Conservation (phyloP, 495 filamentous ascomycete species). For the Recurvomyces mirabilis region DNA sequence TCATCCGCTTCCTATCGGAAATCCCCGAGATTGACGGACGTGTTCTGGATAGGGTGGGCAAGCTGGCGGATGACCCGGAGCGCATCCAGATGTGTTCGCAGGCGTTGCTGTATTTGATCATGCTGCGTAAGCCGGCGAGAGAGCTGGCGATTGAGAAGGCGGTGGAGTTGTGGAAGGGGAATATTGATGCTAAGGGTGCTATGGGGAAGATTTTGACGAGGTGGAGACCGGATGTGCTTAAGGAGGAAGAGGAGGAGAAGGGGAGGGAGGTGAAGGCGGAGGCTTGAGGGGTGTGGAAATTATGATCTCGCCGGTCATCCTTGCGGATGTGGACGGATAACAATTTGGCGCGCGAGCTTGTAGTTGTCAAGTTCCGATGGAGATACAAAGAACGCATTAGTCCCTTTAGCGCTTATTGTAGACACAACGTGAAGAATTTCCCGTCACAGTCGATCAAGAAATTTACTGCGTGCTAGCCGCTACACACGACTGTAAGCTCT, state of each 20-base stretch:
- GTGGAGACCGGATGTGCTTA: conserved; percentile 40
- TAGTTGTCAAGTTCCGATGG: no score
- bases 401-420: no score
- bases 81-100: conserved; percentile 52
- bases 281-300: conserved; percentile 19
- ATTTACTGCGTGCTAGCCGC: no score
- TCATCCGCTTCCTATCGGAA: conserved; percentile 85
- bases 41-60: conserved; percentile 63
- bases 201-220: conserved; percentile 38
- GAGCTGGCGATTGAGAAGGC: conserved; percentile 71
- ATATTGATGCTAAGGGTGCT: conserved; percentile 44
- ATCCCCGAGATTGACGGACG: conserved; percentile 64
- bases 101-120: conserved; percentile 61
- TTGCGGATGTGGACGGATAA: no score
- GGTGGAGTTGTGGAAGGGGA: conserved; percentile 75
- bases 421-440: no score
- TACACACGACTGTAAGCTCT: no score
- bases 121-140: conserved; percentile 74
- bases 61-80: conserved; percentile 79
- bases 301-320: no score
- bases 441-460: no score
- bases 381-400: no score
- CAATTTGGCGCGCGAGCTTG: no score
- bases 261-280: neutral
- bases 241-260: conserved; percentile 1